Evolutionary conservation across 139 green algal species (phyloP), one percentile per base, ranked within the genome.

Genomic region (Microglena sp.): DNA sequence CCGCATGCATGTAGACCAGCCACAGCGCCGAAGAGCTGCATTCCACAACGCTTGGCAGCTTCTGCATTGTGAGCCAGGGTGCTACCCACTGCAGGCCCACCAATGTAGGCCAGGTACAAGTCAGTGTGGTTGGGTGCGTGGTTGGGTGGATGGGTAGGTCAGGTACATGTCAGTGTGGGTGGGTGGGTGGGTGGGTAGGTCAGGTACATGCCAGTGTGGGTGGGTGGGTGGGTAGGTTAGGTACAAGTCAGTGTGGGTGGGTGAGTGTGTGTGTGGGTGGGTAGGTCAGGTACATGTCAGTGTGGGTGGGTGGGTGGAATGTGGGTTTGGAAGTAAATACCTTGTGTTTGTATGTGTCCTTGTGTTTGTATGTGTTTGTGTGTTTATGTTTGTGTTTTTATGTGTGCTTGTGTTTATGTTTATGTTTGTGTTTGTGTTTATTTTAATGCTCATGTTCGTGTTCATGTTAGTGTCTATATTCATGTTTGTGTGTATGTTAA

Each of bases 111-210:
- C 55, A 62, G 55, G 6, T 21, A 62, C 50, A 59, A 32, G 40
- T 46, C 18, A 53, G 18, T 53, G 43, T 18, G 21, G 18, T 53
- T 53, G 18, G 21, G 43, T 18, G 18, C 18, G 18, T 18, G 21
- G 21, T 18, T 53, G 43, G 18, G 43, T 53, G 43, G 43, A 53
- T 18, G 18, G 43, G 18, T 53, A 53, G 21, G 31, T 28, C n/a
- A 8, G 5, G 11, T 4, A 78, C 73, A 55, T 36, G 72, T 66
- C 57, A 73, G 33, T 8, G 78, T 75, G 26, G 91, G 69, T 22
- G 89, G 69, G 8, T 83, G 45, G 26, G 84, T 77, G n/a, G 83
- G 81, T 4, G 80, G 40, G 33, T 80, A 46, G 2, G 85, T 81
- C 0, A 77, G 68, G 61, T 85, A 83, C 4, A 64, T 73, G 0